phyloP scores from a whole-genome alignment of 176 grass and related monocot genomes.

The Carex cristatella region DNA sequence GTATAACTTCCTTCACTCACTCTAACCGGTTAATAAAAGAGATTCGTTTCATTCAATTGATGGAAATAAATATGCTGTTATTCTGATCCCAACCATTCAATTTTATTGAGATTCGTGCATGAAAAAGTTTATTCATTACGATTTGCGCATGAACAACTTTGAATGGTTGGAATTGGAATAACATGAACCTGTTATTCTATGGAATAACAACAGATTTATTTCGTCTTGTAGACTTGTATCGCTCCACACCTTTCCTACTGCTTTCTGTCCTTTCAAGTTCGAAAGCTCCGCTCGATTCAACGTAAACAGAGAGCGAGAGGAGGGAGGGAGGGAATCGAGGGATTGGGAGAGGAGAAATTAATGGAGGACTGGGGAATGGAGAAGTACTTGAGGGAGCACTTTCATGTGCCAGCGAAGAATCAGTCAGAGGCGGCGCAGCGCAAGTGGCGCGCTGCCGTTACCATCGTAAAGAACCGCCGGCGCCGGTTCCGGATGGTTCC shows the following conservation, averaged over 20 bases:
- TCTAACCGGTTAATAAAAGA: no score
- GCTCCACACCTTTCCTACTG: not conserved
- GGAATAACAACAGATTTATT: no score
- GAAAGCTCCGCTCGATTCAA: not conserved
- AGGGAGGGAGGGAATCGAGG: not conserved
- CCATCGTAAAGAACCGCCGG: constrained; percentile 58
- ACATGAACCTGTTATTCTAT: no score
- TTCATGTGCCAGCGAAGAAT: constrained; percentile 68
- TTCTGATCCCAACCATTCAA: no score
- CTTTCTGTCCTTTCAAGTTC: not conserved
- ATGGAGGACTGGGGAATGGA: constrained; percentile 31
- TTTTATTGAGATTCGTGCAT: no score
- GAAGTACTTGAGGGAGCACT: constrained; percentile 44
- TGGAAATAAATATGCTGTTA: no score
- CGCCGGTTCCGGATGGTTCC: constrained; percentile 80
- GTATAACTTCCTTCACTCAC: no score
- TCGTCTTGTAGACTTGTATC: not conserved
- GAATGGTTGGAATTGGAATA: no score
- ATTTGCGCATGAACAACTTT: no score
- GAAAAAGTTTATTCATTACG: no score
- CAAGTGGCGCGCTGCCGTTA: constrained; percentile 60
- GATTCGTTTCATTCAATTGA: no score
- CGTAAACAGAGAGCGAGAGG: not conserved
- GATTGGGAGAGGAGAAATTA: not conserved
- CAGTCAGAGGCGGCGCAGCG: constrained; percentile 62